phyloP scores from a whole-genome alignment of 2,329 filamentous ascomycete species.

The Cladophialophora exuberans region DNA sequence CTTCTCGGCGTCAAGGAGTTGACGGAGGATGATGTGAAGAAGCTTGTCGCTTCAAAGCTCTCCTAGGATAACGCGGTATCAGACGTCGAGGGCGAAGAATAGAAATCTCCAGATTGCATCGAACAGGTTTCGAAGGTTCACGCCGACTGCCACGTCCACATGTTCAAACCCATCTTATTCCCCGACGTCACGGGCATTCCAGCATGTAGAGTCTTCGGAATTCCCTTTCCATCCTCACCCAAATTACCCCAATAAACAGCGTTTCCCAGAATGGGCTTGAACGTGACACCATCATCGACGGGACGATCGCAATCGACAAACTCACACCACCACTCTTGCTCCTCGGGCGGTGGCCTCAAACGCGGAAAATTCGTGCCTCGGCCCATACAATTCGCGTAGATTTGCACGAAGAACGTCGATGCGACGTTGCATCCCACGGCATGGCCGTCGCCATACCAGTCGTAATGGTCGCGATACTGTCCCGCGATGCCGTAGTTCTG shows the following conservation, averaged over 20 bases:
- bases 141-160: too few species aligned
- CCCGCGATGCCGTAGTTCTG: constrained; percentile 5
- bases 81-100: too few species aligned
- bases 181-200: constrained; percentile 1
- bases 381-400: neutral
- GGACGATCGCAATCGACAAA: constrained; percentile 3
- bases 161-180: constrained; percentile 2
- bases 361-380: constrained; percentile 1
- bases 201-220: neutral
- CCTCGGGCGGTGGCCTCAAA: neutral
- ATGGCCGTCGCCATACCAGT: constrained; percentile 4
- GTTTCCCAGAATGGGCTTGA: neutral
- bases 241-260: constrained; percentile 1
- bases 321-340: constrained; percentile 4
- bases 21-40: constrained; percentile 39
- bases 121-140: too few species aligned
- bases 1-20: constrained; percentile 41
- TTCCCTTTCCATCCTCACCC: neutral
- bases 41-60: constrained; percentile 26
- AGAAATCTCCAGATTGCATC: too few species aligned
- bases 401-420: constrained; percentile 3
- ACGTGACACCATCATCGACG: constrained; percentile 3
- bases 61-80: too few species aligned
- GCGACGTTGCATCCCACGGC: neutral
- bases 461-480: constrained; percentile 4